Base-by-base conservation (phyloP, 192 early-diverging fungal genomes). In the Entophlyctis luteolus region DNA sequence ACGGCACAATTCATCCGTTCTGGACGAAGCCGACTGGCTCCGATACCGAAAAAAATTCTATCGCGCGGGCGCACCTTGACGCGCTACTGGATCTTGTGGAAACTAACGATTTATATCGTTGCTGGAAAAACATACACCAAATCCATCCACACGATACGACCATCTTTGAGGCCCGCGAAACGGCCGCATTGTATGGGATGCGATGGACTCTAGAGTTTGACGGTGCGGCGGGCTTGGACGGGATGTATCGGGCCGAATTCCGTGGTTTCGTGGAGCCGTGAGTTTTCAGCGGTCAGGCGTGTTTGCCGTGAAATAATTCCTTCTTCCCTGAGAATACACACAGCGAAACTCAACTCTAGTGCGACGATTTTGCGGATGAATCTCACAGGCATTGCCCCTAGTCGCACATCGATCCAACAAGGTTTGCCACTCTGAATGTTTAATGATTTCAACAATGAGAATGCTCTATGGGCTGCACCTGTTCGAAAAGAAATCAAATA, bases 91-190 rank as follows among this genome's bases (percentile, higher is more conserved):
- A 31, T 6, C 10, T 66, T 34, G 39, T 66, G 47, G 33, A 36
- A 25, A 25, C 12, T 16, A 66, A 2, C 3, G 45, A 55, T 28
- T 1, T n/a, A 22, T 4, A 34, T 5, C 25, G 36, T 22, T 66
- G 63, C 37, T 66, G 63, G 63, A 66, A 54, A 25, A 66, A 66
- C 28, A 54, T 66, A 14, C 63, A 66, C 28, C 3, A 47, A 8
- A 66, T 66, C 28, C 63, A 66, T 45, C 63, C 63, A 31, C 52
- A 66, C 34, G 28, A 66, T 34, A 66, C 63, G 0, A 47, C 39
- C 18, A 66, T 66, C n/a, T 54, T 66, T 28, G 63, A 66, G 52
- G 22, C 55, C 22, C 48, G 63, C 20, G 28, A 54, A 4, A 55
- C 20, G 6, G 34, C 5, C 22, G 55, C 25, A 1, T 33, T 22